Conservation (phyloP, 1,139 yeast genomes). For the Scheffersomyces quercinus region DNA sequence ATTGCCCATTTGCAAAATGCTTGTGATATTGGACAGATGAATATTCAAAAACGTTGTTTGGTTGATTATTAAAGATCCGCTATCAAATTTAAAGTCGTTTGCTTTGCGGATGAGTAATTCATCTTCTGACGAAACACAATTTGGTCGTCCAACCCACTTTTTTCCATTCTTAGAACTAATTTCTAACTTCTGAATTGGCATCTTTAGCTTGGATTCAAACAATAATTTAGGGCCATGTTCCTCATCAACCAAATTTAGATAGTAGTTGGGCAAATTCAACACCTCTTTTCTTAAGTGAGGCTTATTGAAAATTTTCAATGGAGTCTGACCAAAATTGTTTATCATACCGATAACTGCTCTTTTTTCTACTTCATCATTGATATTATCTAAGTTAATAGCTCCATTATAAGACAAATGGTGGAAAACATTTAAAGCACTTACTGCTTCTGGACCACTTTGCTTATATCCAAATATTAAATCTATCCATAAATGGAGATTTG, state of each 20-base stretch:
- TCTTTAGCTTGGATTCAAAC: constrained; percentile 36
- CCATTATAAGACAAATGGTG: constrained; percentile 84
- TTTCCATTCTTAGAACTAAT: constrained; percentile 30
- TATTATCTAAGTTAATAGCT: constrained; percentile 70
- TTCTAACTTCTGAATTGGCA: constrained; percentile 43
- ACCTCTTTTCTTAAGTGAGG: constrained; percentile 61
- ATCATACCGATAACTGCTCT: constrained; percentile 79
- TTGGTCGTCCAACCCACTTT: constrained; percentile 50
- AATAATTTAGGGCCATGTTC: constrained; percentile 26
- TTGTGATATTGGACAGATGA: constrained; percentile 36
- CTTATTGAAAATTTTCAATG: constrained; percentile 61
- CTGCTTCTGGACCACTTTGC: constrained; percentile 71
- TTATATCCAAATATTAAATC: constrained; percentile 79
- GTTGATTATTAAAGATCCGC: constrained; percentile 45
- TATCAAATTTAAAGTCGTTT: constrained; percentile 22
- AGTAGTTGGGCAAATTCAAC: constrained; percentile 34
- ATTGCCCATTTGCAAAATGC: constrained; percentile 37
- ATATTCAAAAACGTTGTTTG: constrained; percentile 41
- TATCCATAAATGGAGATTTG: constrained; percentile 76
- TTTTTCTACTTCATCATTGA: constrained; percentile 70
- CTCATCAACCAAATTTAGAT: constrained; percentile 26
- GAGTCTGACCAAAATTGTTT: constrained; percentile 90
- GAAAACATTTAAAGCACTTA: constrained; percentile 67
- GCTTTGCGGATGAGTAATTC: constrained; percentile 41
- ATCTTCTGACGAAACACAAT: constrained; percentile 38